Percentiles rank a stretch among this genome's conserved stretches.
Conservation (phyloP, 805 yeast genomes). For the Saccharomycopsis malanga region DNA sequence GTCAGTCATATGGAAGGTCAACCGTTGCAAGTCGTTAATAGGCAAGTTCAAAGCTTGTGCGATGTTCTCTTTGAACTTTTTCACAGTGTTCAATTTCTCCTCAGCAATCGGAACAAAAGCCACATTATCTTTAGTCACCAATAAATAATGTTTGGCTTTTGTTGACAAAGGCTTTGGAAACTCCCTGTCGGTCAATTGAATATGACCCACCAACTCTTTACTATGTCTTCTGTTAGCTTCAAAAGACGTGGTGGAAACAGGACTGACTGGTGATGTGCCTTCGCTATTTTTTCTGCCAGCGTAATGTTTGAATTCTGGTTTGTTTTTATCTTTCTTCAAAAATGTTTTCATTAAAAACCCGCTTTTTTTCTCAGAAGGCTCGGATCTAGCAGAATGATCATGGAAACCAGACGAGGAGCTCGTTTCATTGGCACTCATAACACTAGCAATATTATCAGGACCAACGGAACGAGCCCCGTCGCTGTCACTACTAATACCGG, state of each 20-base stretch:
- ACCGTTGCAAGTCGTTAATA: slow-evolving; percentile 24
- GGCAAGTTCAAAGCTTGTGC: slow-evolving; percentile 32
- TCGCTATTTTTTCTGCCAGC: slow-evolving; percentile 27
- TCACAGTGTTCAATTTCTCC: slow-evolving; percentile 27
- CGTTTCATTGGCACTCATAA: background rate
- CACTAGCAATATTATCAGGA: background rate
- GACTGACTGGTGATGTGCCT: slow-evolving; percentile 23
- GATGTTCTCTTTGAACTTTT: slow-evolving; percentile 36
- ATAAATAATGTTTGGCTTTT: slow-evolving; percentile 32
- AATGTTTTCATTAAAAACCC: slow-evolving; percentile 25
- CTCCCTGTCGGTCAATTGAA: slow-evolving; percentile 19
- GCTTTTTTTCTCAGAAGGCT: slow-evolving; percentile 9
- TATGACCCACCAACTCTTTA: slow-evolving; percentile 17
- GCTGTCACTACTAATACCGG: background rate
- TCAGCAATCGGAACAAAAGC: slow-evolving; percentile 46
- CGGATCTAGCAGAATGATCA: slow-evolving; percentile 22
- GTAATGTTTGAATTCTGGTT: slow-evolving; percentile 32
- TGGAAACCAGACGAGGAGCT: background rate
- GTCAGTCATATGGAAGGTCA: slow-evolving; percentile 58
- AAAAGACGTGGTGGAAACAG: slow-evolving; percentile 24
- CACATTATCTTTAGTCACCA: slow-evolving; percentile 59
- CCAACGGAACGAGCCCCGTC: background rate
- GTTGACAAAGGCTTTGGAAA: slow-evolving; percentile 16
- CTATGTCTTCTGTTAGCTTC: slow-evolving; percentile 8
- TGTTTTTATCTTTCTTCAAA: slow-evolving; percentile 29